These are phyloP conservation scores for Clonostachys solani DNA, from an alignment of 2,329 filamentous ascomycete genomes.

Conservation along the genomic window DNA sequence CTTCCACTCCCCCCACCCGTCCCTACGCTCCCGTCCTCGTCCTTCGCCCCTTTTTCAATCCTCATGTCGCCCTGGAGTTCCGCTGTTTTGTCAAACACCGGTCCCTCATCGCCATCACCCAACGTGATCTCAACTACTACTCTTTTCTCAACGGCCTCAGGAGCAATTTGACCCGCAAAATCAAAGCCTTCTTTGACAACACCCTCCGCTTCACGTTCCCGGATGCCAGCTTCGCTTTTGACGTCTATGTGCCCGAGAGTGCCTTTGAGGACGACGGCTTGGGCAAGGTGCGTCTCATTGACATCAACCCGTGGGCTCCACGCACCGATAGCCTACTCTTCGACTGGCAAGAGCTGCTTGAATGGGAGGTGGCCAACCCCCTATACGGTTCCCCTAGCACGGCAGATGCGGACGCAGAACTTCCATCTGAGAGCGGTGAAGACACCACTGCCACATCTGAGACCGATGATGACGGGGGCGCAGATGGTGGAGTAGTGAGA, in stretches of 20 bases:
- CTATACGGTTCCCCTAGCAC: constrained; percentile 40
- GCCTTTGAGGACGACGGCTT: constrained; percentile 53
- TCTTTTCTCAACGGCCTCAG: constrained; percentile 68
- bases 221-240: constrained; percentile 81
- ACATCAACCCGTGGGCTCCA: constrained; percentile 92
- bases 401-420: not conserved
- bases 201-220: constrained; percentile 74
- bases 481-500: constrained; percentile 31
- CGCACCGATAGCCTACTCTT: constrained; percentile 88
- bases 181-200: constrained; percentile 73
- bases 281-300: constrained; percentile 77
- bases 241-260: constrained; percentile 81
- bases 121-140: constrained; percentile 88
- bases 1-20: constrained; percentile 25
- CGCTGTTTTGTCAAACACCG: constrained; percentile 88
- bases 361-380: constrained; percentile 58
- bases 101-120: constrained; percentile 75
- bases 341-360: constrained; percentile 82
- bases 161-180: constrained; percentile 60
- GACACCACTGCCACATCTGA: constrained; percentile 34
- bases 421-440: constrained; percentile 28
- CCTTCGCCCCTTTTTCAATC: constrained; percentile 80
- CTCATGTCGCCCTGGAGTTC: constrained; percentile 91
- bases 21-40: constrained; percentile 74
- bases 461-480: constrained; percentile 1